Evolutionary conservation across 176 grass and related monocot genomes (phyloP).

Genomic region (Phyllostachys edulis): DNA sequence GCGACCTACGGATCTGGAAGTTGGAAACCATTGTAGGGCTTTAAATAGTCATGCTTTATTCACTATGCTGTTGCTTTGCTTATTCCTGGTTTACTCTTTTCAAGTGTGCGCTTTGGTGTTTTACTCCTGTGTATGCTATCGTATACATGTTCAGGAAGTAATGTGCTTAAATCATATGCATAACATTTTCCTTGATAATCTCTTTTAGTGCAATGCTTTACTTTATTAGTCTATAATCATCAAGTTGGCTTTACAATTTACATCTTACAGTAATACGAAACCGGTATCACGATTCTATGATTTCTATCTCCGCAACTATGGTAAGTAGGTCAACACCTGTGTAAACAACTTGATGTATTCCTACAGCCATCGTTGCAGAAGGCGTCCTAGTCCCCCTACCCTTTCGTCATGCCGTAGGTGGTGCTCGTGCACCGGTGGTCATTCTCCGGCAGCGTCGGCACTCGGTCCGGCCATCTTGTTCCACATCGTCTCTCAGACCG

Average conservation of each 20-base stretch:
- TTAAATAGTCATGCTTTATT: neutral
- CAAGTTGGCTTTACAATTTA: neutral
- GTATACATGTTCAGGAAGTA: too few species aligned
- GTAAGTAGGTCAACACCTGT: neutral
- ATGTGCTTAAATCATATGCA: neutral
- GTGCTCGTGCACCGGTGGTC: neutral
- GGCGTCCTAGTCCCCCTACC: neutral
- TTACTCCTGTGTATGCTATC: neutral
- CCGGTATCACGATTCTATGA: neutral
- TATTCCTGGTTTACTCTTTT: neutral
- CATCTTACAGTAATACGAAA: neutral
- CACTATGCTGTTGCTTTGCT: neutral
- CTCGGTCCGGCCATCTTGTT: neutral
- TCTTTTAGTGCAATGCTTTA: neutral
- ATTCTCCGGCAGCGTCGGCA: neutral
- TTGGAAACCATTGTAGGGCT: neutral
- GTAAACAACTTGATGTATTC: neutral
- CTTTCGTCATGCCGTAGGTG: neutral
- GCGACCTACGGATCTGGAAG: neutral
- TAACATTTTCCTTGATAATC: neutral
- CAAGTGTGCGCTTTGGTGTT: neutral
- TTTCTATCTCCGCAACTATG: neutral
- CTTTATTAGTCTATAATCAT: too few species aligned
- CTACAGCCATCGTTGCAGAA: slow-evolving; percentile 11
- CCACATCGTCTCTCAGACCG: too few species aligned